Evolutionary conservation across 2,329 filamentous ascomycete genomes (phyloP).

Genomic region (Spiromastix sp.): DNA sequence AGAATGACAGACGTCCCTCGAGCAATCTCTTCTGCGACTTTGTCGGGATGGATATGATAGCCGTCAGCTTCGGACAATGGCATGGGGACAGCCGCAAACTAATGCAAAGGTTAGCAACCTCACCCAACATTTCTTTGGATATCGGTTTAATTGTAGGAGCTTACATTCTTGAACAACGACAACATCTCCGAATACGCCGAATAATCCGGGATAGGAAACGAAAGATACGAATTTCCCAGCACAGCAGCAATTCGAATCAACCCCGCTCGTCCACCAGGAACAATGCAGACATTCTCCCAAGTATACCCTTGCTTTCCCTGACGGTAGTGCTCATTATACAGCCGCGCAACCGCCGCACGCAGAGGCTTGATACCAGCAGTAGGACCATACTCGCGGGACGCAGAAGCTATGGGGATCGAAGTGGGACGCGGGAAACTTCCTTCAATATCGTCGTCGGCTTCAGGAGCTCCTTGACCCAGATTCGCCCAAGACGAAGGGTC

Average conservation of each 20-base stretch:
- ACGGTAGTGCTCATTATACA: slow-evolving; percentile 90
- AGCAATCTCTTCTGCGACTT: slow-evolving; percentile 83
- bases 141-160: slow-evolving; percentile 8
- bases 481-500: slow-evolving; percentile 82
- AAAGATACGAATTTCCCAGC: slow-evolving; percentile 81
- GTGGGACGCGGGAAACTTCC: slow-evolving; percentile 78
- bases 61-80: slow-evolving; percentile 75
- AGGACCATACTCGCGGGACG: slow-evolving; percentile 80
- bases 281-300: slow-evolving; percentile 96
- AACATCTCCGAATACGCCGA: slow-evolving; percentile 98
- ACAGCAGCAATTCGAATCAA: slow-evolving; percentile 92
- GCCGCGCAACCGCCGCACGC: slow-evolving; percentile 73
- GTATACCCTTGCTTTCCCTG: slow-evolving; percentile 82
- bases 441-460: slow-evolving; percentile 86
- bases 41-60: slow-evolving; percentile 88
- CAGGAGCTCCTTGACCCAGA: slow-evolving; percentile 83
- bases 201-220: slow-evolving; percentile 92
- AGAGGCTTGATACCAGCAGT: slow-evolving; percentile 90
- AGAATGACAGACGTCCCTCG: slow-evolving; percentile 80
- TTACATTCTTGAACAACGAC: slow-evolving; percentile 74
- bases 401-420: slow-evolving; percentile 65
- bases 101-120: slow-evolving; percentile 2
- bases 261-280: slow-evolving; percentile 83
- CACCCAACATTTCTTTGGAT: background rate
- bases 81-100: slow-evolving; percentile 80